Percentiles rank a stretch among this genome's conserved stretches.
Conservation (phyloP, 495 filamentous ascomycete species). For the Corynascus novoguineensis region DNA sequence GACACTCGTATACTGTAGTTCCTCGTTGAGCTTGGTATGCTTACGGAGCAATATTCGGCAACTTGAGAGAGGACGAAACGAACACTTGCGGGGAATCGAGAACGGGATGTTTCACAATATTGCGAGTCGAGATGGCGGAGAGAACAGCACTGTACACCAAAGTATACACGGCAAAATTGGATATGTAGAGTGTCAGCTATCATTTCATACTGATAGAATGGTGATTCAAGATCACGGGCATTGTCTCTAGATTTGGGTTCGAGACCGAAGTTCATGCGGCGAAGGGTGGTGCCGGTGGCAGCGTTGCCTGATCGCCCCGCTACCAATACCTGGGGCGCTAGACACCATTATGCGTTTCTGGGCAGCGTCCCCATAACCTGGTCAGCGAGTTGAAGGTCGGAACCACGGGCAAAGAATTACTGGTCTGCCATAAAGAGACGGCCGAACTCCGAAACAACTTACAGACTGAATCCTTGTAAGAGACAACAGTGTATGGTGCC, state of each 20-base stretch:
- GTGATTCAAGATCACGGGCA: neutral
- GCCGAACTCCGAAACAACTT: neutral
- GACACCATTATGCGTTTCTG: conserved; percentile 4
- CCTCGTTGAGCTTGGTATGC: neutral
- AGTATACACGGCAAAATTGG: too few species aligned
- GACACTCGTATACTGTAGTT: too few species aligned
- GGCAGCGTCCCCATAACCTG: neutral
- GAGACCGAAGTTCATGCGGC: conserved; percentile 9
- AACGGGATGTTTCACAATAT: too few species aligned
- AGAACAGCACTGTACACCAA: too few species aligned
- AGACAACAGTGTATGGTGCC: too few species aligned
- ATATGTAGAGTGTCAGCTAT: neutral
- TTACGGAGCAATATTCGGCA: neutral
- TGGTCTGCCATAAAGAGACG: neutral
- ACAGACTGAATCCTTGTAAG: too few species aligned
- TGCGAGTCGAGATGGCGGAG: neutral
- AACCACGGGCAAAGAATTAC: neutral
- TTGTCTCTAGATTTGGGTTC: neutral
- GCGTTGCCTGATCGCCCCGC: conserved; percentile 22
- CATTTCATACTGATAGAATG: neutral
- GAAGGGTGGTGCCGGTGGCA: conserved; percentile 10
- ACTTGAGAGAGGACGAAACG: neutral
- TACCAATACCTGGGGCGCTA: conserved; percentile 12
- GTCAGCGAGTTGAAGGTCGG: neutral
- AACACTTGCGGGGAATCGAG: neutral